These are phyloP conservation scores for Nannizziopsis arthrosporioides DNA, from an alignment of 2,329 filamentous ascomycete species.

Conservation along the genomic window DNA sequence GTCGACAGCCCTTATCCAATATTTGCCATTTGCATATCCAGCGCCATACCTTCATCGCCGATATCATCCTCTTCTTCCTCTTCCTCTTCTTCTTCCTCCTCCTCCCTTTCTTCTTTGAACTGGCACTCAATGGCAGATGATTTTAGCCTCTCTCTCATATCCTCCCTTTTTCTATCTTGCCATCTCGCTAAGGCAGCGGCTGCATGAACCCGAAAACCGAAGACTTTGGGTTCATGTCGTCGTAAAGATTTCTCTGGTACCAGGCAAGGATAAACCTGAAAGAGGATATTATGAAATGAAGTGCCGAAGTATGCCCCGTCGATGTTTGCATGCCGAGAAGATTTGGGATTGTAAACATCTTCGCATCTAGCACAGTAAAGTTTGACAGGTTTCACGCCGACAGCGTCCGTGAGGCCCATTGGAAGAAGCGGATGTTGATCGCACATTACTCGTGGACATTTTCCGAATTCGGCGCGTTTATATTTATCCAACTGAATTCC, in stretches of 20 bases:
- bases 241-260: slow-evolving; percentile 75
- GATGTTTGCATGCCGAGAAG: slow-evolving; percentile 84
- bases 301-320: slow-evolving; percentile 98
- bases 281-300: slow-evolving; percentile 97
- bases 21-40: slow-evolving; percentile 1
- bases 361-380: slow-evolving; percentile 96
- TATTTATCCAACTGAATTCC: slow-evolving; percentile 86
- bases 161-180: slow-evolving; percentile 71
- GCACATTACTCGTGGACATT: slow-evolving; percentile 93
- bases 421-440: slow-evolving; percentile 85
- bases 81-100: slow-evolving; percentile 14
- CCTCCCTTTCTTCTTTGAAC: slow-evolving; percentile 58
- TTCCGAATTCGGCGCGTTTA: slow-evolving; percentile 95
- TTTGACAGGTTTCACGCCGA: slow-evolving; percentile 82
- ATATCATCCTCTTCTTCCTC: slow-evolving; percentile 14
- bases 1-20: too few relatives aligned
- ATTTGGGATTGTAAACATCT: slow-evolving; percentile 98
- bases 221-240: slow-evolving; percentile 80
- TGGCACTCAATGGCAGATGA: slow-evolving; percentile 60
- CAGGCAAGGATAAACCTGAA: slow-evolving; percentile 90
- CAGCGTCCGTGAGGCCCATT: slow-evolving; percentile 83
- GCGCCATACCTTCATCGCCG: slow-evolving; percentile 8
- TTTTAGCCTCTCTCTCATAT: slow-evolving; percentile 68
- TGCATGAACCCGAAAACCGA: slow-evolving; percentile 91
- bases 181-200: slow-evolving; percentile 77